These are phyloP conservation scores for Prunus armeniaca DNA, from an alignment of 306 rosid species.

Conservation along the genomic window DNA sequence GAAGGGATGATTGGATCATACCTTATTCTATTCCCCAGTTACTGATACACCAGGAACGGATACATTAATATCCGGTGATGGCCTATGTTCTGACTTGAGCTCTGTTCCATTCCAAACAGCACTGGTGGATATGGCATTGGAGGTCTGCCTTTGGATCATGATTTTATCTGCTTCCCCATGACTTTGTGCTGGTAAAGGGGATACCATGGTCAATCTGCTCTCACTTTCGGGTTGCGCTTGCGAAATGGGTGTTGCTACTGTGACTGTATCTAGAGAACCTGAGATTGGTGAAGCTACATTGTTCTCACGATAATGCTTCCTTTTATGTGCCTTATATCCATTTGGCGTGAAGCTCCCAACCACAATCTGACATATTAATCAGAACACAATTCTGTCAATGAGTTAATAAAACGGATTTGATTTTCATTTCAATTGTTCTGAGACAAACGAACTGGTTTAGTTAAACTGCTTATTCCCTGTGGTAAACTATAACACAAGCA, in stretches of 20 bases:
- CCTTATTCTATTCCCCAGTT: conserved; percentile 14
- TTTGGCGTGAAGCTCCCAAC: conserved; percentile 69
- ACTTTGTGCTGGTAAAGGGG: conserved; percentile 33
- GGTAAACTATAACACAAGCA: background rate
- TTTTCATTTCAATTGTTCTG: background rate
- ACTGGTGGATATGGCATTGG: conserved; percentile 29
- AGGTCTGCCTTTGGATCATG: conserved; percentile 32
- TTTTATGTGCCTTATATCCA: conserved; percentile 45
- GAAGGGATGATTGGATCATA: background rate
- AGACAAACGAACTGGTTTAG: background rate
- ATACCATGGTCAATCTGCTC: conserved; percentile 2
- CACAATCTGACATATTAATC: conserved; percentile 45
- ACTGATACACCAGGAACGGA: conserved; percentile 45
- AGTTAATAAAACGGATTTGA: background rate
- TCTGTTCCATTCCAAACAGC: conserved; percentile 53
- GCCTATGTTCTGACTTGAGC: conserved; percentile 48
- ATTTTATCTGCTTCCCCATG: conserved; percentile 37
- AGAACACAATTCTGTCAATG: background rate
- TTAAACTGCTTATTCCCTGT: background rate
- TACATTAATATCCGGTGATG: conserved; percentile 71
- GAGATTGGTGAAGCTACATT: conserved; percentile 34
- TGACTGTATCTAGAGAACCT: conserved; percentile 30
- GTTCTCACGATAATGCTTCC: conserved; percentile 51
- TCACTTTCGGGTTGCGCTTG: conserved; percentile 43
- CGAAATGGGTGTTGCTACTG: conserved; percentile 50